Conservation (phyloP, 371 early-diverging fungal genomes). For the Actinomortierella ambigua region DNA sequence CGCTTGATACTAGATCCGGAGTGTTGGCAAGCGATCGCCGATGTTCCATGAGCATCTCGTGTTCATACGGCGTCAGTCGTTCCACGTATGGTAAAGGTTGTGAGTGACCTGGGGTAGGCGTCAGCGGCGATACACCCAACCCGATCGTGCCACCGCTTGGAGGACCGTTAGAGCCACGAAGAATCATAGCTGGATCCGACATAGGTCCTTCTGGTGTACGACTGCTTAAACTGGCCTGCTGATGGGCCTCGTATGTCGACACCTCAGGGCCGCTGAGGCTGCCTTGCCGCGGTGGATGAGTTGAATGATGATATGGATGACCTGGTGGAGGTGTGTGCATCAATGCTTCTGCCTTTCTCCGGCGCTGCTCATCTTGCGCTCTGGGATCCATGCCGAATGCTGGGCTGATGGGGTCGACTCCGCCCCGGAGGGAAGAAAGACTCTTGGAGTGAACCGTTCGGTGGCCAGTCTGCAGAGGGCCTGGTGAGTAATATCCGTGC, state of each 20-base stretch:
- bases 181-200: conserved; percentile 14
- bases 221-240: conserved; percentile 24
- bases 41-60: conserved; percentile 30
- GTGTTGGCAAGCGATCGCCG: conserved; percentile 31
- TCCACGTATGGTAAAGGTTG: conserved; percentile 23
- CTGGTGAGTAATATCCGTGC: too few species aligned
- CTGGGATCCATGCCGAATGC: too few species aligned
- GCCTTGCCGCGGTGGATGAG: conserved; percentile 13
- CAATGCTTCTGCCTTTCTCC: too few species aligned
- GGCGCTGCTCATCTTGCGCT: too few species aligned
- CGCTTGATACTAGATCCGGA: conserved; percentile 5
- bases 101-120: conserved; percentile 7
- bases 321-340: conserved; percentile 26
- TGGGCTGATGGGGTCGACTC: too few species aligned
- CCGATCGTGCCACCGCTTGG: conserved; percentile 16
- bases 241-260: conserved; percentile 21
- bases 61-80: conserved; percentile 22
- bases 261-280: conserved; percentile 5
- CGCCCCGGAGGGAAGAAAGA: too few species aligned
- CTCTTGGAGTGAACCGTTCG: too few species aligned
- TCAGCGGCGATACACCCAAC: conserved; percentile 24
- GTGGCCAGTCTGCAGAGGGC: too few species aligned
- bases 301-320: conserved; percentile 8
- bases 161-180: conserved; percentile 7
- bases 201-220: conserved; percentile 31